Evolutionary conservation across 345 rosid species (phyloP), one percentile per base, ranked within the genome.

Genomic region (Hypericum perforatum): DNA sequence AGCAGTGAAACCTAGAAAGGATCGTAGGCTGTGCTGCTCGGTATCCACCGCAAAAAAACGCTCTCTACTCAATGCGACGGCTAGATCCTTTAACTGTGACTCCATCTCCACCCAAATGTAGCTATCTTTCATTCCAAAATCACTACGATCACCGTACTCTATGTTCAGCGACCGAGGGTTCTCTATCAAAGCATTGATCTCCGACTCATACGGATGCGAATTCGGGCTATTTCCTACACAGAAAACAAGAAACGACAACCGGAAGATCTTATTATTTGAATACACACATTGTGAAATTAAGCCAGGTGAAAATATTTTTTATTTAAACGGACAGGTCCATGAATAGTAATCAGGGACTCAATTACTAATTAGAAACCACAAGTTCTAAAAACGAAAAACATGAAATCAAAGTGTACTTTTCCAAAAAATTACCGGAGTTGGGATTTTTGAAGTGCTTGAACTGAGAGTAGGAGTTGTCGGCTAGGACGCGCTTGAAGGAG

Each of bases 1-100:
- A 74, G 92, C 85, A 11, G 96, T 91, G 70, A 91, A 82, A 13
- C 98, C 95, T 14, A 79, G 81, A 76, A 81, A 91, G 0, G 98
- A 91, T 3, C 82, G 71, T 0, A 84, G 59, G 65, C 95, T 80
- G 65, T 91, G 98, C 53, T 91, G 98, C 69, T 91, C 98, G 0
- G 96, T 91, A 72, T 91, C 98, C 43, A 87, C 85, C 16, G 74
- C 82, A 59, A 91, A 87, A 64, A 71, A 73, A 9, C 52, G 64
- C 57, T 81, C 74, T 61, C 71, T 66, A 8, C 76, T 69, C 63
- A 91, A 70, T 43, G 56, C 56, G 57, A 72, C 71, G 16, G 78
- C 92, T n/a, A 91, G 78, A 53, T 85, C 84, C 65, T 70, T 73
- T 49, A 91, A 66, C 9, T 79, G 81, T 16, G 59, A 64, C 71